Evolutionary conservation across 2,329 filamentous ascomycete species (phyloP).

Genomic region (Metarhizium album): DNA sequence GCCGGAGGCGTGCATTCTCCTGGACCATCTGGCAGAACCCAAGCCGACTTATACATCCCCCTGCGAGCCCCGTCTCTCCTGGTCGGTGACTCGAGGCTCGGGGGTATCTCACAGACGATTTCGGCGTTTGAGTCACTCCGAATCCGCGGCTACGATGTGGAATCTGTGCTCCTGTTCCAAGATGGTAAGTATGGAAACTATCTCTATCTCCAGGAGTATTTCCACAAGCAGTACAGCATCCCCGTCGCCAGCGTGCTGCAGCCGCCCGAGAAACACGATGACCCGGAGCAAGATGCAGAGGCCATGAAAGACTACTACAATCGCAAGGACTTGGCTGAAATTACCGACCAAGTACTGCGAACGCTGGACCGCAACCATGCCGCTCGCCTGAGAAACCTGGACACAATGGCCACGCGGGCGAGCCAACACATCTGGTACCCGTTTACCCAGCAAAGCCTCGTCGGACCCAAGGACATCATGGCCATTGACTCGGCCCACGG

Average conservation of each 20-base stretch:
- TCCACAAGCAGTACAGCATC: constrained; percentile 46
- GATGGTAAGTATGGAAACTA: constrained; percentile 58
- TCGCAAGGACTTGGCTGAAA: constrained; percentile 25
- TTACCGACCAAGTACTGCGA: constrained; percentile 34
- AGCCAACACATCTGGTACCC: constrained; percentile 69
- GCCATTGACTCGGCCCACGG: constrained; percentile 73
- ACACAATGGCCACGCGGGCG: constrained; percentile 51
- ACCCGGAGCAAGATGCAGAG: constrained; percentile 36
- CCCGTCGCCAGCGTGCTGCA: constrained; percentile 44
- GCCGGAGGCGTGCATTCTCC: constrained; percentile 77
- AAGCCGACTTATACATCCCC: constrained; percentile 68
- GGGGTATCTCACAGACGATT: constrained; percentile 72
- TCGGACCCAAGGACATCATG: constrained; percentile 52
- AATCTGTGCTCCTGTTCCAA: constrained; percentile 57
- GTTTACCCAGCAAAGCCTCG: constrained; percentile 67
- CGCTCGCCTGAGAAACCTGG: constrained; percentile 45
- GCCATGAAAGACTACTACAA: constrained; percentile 57
- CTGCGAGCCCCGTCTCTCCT: constrained; percentile 64
- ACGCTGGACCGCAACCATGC: constrained; percentile 43
- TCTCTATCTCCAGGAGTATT: constrained; percentile 57
- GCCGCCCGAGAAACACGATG: constrained; percentile 41
- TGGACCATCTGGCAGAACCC: constrained; percentile 61
- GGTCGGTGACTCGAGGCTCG: constrained; percentile 63
- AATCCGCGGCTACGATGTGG: constrained; percentile 69
- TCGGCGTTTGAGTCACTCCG: constrained; percentile 69